These are phyloP conservation scores for Dipodascus geniculatus DNA, from an alignment of 805 yeast species.

Conservation along the genomic window DNA sequence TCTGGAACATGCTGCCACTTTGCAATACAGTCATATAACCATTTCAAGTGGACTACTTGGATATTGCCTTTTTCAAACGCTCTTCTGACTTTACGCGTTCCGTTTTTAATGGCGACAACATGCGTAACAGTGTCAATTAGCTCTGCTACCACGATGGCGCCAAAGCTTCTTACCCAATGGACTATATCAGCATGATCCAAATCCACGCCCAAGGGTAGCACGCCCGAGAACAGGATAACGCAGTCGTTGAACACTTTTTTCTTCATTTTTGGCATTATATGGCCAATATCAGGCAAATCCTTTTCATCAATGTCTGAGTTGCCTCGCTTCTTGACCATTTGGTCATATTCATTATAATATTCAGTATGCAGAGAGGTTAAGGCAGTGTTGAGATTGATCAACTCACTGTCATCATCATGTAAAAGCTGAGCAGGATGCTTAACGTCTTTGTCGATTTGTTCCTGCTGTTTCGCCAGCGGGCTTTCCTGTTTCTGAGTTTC, in stretches of 20 bases:
- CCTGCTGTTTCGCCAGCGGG: conserved; percentile 72
- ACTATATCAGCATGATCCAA: conserved; percentile 75
- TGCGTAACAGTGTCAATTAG: conserved; percentile 71
- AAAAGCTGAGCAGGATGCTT: conserved; percentile 36
- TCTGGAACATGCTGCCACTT: conserved; percentile 66
- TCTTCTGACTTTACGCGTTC: conserved; percentile 73
- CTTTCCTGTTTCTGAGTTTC: conserved; percentile 75
- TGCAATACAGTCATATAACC: conserved; percentile 82
- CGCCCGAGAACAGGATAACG: conserved; percentile 71
- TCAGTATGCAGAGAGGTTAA: conserved; percentile 51
- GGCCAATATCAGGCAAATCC: conserved; percentile 21
- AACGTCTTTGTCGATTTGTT: conserved; percentile 6
- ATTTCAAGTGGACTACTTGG: conserved; percentile 78
- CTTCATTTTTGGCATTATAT: conserved; percentile 56
- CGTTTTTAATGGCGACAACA: conserved; percentile 68
- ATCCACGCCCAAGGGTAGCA: conserved; percentile 74
- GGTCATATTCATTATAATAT: conserved; percentile 44
- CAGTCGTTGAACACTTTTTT: conserved; percentile 52
- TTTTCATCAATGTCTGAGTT: conserved; percentile 1
- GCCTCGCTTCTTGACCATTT: conserved; percentile 5
- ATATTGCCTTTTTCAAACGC: conserved; percentile 54
- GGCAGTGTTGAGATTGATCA: conserved; percentile 49
- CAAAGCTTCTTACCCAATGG: conserved; percentile 85
- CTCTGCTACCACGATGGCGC: conserved; percentile 70
- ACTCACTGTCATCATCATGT: conserved; percentile 73